These are phyloP conservation scores for Podospora australis DNA, from an alignment of 495 filamentous ascomycete genomes.

Conservation along the genomic window DNA sequence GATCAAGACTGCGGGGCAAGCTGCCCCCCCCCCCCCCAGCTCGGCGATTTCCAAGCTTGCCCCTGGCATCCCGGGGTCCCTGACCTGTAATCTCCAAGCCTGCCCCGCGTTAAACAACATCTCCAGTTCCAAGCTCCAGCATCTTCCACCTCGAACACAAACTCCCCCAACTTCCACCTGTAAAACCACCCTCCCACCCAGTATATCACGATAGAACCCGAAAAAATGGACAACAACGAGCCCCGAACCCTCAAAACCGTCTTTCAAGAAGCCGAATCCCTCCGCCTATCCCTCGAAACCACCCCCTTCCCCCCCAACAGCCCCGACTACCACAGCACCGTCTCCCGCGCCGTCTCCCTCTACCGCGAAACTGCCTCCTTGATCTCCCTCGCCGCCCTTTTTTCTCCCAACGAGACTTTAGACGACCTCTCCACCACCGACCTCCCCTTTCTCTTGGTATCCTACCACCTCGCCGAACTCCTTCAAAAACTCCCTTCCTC, in stretches of 20 bases:
- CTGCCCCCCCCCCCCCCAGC: too few relatives aligned
- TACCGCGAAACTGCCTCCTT: conserved; percentile 69
- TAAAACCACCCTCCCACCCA: too few relatives aligned
- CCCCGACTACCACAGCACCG: conserved; percentile 57
- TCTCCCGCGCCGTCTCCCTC: conserved; percentile 57
- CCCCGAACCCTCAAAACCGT: conserved; percentile 37
- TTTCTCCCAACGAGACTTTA: conserved; percentile 82
- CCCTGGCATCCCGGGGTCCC: not conserved
- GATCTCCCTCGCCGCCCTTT: conserved; percentile 64
- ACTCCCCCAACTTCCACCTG: too few relatives aligned
- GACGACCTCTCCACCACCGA: conserved; percentile 85
- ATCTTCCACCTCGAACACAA: too few relatives aligned
- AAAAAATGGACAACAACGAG: too few relatives aligned
- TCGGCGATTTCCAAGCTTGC: not conserved
- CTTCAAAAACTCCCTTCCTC: conserved; percentile 42
- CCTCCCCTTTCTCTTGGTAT: conserved; percentile 56
- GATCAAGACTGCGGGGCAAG: not conserved
- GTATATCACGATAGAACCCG: too few relatives aligned
- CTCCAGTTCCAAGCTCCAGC: not conserved
- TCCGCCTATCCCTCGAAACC: conserved; percentile 31
- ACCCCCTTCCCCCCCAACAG: conserved; percentile 43
- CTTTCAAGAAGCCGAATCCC: conserved; percentile 50
- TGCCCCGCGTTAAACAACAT: not conserved
- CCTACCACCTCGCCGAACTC: conserved; percentile 29
- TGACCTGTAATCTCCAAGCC: not conserved